A percentile compares a stretch with the other conserved stretches of the same genome.
phyloP scores from a whole-genome alignment of 2,329 filamentous ascomycete genomes.

The Cercospora sesami region DNA sequence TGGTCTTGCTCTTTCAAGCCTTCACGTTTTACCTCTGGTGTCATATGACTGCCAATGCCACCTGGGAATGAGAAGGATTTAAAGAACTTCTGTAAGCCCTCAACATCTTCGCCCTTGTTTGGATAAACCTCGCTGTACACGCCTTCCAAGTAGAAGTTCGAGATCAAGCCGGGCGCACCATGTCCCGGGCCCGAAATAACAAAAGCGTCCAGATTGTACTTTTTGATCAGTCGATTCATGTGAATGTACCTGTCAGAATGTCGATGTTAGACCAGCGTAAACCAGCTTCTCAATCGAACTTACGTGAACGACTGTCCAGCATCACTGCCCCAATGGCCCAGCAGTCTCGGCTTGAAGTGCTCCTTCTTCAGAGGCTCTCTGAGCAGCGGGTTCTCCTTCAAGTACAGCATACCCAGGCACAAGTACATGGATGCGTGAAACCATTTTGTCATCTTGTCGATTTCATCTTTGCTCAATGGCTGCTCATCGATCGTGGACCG shows the following conservation, averaged over 20 bases:
- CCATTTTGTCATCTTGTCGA: conserved; percentile 69
- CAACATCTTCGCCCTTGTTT: conserved; percentile 66
- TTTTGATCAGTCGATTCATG: conserved; percentile 79
- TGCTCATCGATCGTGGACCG: conserved; percentile 41
- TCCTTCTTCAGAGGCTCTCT: conserved; percentile 66
- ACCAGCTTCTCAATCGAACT: conserved; percentile 1
- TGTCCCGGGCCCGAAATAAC: conserved; percentile 78
- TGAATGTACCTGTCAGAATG: conserved; percentile 60
- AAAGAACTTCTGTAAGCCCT: conserved; percentile 74
- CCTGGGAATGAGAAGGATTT: conserved; percentile 82
- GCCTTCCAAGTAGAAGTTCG: conserved; percentile 75
- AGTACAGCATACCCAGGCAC: conserved; percentile 77
- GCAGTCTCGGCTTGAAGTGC: conserved; percentile 70
- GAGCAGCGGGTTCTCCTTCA: conserved; percentile 71
- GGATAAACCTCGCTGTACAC: conserved; percentile 77
- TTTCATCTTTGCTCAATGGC: conserved; percentile 65
- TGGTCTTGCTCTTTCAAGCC: no score
- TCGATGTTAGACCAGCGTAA: conserved; percentile 9
- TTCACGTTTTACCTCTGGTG: conserved; percentile 42
- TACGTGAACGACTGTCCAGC: conserved; percentile 75
- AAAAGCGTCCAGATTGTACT: conserved; percentile 68
- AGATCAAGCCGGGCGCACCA: conserved; percentile 72
- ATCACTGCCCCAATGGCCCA: conserved; percentile 78
- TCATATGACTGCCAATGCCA: conserved; percentile 75
- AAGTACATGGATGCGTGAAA: conserved; percentile 75